phyloP scores from a whole-genome alignment of 192 early-diverging fungal genomes.

The Coemansia biformis region DNA sequence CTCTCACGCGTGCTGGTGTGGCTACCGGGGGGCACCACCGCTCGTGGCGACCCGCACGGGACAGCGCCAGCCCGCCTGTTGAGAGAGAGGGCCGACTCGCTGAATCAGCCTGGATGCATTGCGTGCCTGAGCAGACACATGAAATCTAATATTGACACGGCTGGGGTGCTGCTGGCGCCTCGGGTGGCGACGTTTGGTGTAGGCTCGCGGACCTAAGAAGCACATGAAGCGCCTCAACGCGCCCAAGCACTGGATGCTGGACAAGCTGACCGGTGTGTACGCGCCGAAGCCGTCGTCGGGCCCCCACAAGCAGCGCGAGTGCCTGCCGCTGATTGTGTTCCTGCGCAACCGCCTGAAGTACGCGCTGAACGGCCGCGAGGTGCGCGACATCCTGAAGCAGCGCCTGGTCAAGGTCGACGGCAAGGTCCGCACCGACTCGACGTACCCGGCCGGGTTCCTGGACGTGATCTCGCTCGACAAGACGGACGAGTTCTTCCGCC shows the following conservation, averaged over 20 bases:
- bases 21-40: too few relatives aligned
- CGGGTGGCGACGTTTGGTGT: conserved; percentile 7
- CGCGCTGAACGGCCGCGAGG: conserved; percentile 96
- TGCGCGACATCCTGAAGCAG: conserved; percentile 94
- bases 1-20: too few relatives aligned
- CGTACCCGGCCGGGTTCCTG: conserved; percentile 97
- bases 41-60: too few relatives aligned
- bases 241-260: conserved; percentile 99
- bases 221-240: conserved; percentile 99
- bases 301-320: conserved; percentile 99
- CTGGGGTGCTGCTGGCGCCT: too few relatives aligned
- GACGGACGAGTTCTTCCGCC: conserved; percentile 99
- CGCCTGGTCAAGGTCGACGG: conserved; percentile 99
- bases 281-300: conserved; percentile 95
- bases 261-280: conserved; percentile 97
- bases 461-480: conserved; percentile 59
- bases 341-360: conserved; percentile 99
- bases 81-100: too few relatives aligned
- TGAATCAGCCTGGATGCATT: too few relatives aligned
- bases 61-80: too few relatives aligned
- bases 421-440: conserved; percentile 94
- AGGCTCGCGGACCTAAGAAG: conserved; percentile 94
- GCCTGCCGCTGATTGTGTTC: conserved; percentile 96
- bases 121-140: too few relatives aligned
- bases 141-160: too few relatives aligned